Percentiles rank a stretch among this genome's conserved stretches.
These are phyloP conservation scores for Pleurozium schreberi DNA, from an alignment of 225 moss, liverwort and hornwort species.

Conservation along the genomic window DNA sequence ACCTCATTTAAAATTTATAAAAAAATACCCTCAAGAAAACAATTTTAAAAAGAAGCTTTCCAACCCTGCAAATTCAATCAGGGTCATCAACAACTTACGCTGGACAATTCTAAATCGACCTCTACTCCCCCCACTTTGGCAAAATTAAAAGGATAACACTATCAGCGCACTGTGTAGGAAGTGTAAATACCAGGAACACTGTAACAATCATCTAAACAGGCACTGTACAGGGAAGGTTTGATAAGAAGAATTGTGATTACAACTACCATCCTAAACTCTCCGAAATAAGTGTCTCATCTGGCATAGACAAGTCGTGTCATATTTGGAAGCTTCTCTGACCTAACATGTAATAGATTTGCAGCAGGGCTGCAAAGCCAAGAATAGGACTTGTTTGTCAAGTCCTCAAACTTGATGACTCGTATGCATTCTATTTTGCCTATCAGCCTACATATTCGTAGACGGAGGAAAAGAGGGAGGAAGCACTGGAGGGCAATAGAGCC, in stretches of 20 bases:
- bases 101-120: neutral
- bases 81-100: neutral
- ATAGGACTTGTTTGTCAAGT: slow-evolving; percentile 33
- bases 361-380: slow-evolving; percentile 30
- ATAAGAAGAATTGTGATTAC: slow-evolving; percentile 37
- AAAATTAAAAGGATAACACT: neutral
- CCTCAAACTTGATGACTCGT: slow-evolving; percentile 34
- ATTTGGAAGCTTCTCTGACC: slow-evolving; percentile 25
- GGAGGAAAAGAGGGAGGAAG: slow-evolving; percentile 11
- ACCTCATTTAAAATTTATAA: too few species aligned
- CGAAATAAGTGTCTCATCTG: slow-evolving; percentile 27
- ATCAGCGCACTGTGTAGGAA: neutral
- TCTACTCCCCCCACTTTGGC: neutral
- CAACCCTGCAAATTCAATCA: neutral
- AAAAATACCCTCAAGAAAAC: neutral
- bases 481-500: slow-evolving; percentile 10
- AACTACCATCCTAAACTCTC: slow-evolving; percentile 32
- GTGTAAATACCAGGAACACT: neutral
- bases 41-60: neutral
- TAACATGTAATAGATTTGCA: slow-evolving; percentile 28
- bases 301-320: slow-evolving; percentile 15
- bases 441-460: slow-evolving; percentile 43
- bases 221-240: slow-evolving; percentile 22
- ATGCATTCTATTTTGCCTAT: slow-evolving; percentile 27
- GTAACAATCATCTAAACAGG: slow-evolving; percentile 22